These are phyloP conservation scores for Phytopythium chamaehyphon DNA, from an alignment of 352 stramenopile genomes.

Conservation along the genomic window DNA sequence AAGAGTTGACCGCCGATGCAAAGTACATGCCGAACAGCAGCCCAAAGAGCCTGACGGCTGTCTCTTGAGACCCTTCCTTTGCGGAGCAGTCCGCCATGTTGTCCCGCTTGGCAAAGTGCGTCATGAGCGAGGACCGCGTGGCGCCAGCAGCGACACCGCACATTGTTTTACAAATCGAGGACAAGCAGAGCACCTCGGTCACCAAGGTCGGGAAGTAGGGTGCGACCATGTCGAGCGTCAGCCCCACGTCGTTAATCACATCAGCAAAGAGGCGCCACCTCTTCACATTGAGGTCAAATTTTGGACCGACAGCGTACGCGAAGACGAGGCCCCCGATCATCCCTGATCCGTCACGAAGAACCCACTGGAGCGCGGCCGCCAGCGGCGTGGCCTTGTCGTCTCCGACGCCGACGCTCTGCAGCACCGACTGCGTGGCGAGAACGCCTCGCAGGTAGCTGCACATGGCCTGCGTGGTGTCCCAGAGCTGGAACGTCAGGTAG, in stretches of 20 bases:
- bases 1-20: slow-evolving; percentile 67
- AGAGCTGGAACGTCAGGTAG: slow-evolving; percentile 95
- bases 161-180: slow-evolving; percentile 92
- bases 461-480: slow-evolving; percentile 93
- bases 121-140: slow-evolving; percentile 91
- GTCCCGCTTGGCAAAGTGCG: slow-evolving; percentile 84
- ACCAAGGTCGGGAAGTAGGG: slow-evolving; percentile 65
- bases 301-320: slow-evolving; percentile 84
- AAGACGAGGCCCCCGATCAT: slow-evolving; percentile 93
- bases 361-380: slow-evolving; percentile 74
- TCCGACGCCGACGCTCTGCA: slow-evolving; percentile 92
- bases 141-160: slow-evolving; percentile 93
- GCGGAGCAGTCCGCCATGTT: slow-evolving; percentile 91
- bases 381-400: slow-evolving; percentile 75
- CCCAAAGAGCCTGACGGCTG: slow-evolving; percentile 91
- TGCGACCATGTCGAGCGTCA: slow-evolving; percentile 88
- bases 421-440: slow-evolving; percentile 89
- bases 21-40: slow-evolving; percentile 89
- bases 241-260: slow-evolving; percentile 94
- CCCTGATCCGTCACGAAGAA: slow-evolving; percentile 67
- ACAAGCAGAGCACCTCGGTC: slow-evolving; percentile 74
- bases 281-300: slow-evolving; percentile 95
- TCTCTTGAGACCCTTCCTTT: slow-evolving; percentile 97
- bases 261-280: slow-evolving; percentile 96
- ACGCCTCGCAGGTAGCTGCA: slow-evolving; percentile 95